Base-by-base conservation (phyloP, 345 rosid genomes). In the Eucalyptus virginea region DNA sequence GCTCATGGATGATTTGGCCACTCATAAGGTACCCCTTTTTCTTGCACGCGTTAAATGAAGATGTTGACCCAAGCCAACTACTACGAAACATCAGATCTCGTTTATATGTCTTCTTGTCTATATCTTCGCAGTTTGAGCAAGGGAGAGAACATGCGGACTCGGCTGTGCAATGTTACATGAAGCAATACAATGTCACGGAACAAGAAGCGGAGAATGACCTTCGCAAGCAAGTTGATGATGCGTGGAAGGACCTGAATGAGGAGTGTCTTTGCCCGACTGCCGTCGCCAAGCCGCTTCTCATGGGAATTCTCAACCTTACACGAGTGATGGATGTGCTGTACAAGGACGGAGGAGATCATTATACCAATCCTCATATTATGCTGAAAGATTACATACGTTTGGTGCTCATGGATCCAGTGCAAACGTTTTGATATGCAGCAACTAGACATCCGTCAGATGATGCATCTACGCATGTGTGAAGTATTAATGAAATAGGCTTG, bases 231-330 rank as follows among this genome's bases (percentile, higher is more conserved):
- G 60, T 92, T 17, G 9, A 19, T 24, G 19, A 58, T 87, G 93
- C 92, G 2, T 92, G 94, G 94, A 93, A 91, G 62, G 94, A 93
- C 40, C 34, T 93, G 12, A 93, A 93, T 28, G 91, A 90, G 47
- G 95, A 88, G 54, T 88, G 81, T 24, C 54, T 93, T 10, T 28
- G 12, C 18, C 93, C 90, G 48, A 90, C 89, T 4, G 8, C 87
- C 1, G 86, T 91, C 4, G 90, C 92, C 1, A 69, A 67, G 89
- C 90, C 91, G 14, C 86, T 94, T 11, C 90, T 92, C 8, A 19
- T 8, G 11, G 83, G 44, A 19, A 58, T 90, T 21, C 60, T 92
- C 60, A 91, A 94, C 60, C 81, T 94, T 15, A 51, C 91, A 8
- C 89, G 94, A 1, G 87, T 72, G 28, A 87, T 88, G 1, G 91